phyloP scores from a whole-genome alignment of 768 basidiomycete genomes.

The Holtermannia corniformis region DNA sequence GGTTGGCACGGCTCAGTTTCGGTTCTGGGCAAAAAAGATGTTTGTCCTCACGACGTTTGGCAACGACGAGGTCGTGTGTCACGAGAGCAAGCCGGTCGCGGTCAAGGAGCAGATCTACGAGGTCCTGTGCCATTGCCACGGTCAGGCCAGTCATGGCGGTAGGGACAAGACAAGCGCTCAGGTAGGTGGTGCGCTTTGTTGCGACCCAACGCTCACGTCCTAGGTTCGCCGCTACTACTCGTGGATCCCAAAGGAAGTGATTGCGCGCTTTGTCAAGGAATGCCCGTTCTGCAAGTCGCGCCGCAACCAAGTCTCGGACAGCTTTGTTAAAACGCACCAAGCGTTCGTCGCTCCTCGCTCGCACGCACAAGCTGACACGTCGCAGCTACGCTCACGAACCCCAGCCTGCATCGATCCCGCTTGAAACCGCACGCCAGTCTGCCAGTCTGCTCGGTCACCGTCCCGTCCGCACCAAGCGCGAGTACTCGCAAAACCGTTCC shows the following conservation, averaged over 20 bases:
- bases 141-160: slow-evolving; percentile 58
- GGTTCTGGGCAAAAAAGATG: slow-evolving; percentile 78
- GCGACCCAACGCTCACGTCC: neutral
- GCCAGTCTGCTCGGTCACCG: no score
- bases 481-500: no score
- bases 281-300: slow-evolving; percentile 64
- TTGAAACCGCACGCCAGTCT: no score
- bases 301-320: slow-evolving; percentile 32
- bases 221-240: slow-evolving; percentile 62
- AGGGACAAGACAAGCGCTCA: slow-evolving; percentile 63
- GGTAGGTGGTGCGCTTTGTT: slow-evolving; percentile 8
- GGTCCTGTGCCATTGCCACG: slow-evolving; percentile 64
- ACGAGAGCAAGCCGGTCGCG: slow-evolving; percentile 65
- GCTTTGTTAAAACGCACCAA: no score
- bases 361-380: no score
- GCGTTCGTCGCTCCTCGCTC: no score
- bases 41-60: slow-evolving; percentile 44
- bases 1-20: slow-evolving; percentile 56
- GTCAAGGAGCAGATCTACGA: slow-evolving; percentile 69
- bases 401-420: no score
- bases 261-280: slow-evolving; percentile 64
- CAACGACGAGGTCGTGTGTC: slow-evolving; percentile 51
- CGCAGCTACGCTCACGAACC: no score
- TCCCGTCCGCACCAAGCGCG: no score
- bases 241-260: slow-evolving; percentile 76